Percentiles rank a stretch among this genome's conserved stretches.
phyloP scores from a whole-genome alignment of 768 basidiomycete species.

The Leccinum longicurvipes region DNA sequence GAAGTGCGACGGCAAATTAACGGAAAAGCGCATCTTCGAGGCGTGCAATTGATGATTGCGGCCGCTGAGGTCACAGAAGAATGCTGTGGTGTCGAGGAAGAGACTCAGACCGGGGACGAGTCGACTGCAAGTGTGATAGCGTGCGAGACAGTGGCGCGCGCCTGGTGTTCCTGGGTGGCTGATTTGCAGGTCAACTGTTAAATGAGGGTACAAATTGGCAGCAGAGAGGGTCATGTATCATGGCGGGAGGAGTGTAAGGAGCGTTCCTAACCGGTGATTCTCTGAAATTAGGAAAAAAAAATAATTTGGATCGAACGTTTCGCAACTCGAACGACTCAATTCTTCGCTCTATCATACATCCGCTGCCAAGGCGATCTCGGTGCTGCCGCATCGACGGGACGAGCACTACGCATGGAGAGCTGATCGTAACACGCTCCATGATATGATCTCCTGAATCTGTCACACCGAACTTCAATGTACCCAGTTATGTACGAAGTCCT shows the following conservation, averaged over 20 bases:
- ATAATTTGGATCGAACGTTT: conserved; percentile 26
- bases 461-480: not conserved
- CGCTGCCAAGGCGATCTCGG: not conserved
- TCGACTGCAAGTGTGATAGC: conserved; percentile 10
- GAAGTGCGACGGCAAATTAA: conserved; percentile 23
- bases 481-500: not conserved
- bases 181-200: not conserved
- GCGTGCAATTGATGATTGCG: conserved; percentile 3
- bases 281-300: conserved; percentile 30
- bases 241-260: conserved; percentile 29
- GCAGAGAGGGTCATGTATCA: conserved; percentile 12
- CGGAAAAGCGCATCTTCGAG: conserved; percentile 7
- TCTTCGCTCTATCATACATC: not conserved
- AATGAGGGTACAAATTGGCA: conserved; percentile 8
- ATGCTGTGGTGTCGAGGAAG: not conserved
- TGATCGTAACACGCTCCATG: not conserved
- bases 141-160: not conserved
- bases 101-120: conserved; percentile 1
- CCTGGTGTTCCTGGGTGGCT: not conserved
- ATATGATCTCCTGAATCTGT: not conserved
- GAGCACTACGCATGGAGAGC: not conserved
- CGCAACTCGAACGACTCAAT: conserved; percentile 8
- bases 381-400: not conserved
- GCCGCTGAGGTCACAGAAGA: not conserved
- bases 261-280: conserved; percentile 27